Percentiles rank a stretch among this genome's conserved stretches.
Conservation (phyloP, 495 filamentous ascomycete species). For the Hyaloscypha bicolor region DNA sequence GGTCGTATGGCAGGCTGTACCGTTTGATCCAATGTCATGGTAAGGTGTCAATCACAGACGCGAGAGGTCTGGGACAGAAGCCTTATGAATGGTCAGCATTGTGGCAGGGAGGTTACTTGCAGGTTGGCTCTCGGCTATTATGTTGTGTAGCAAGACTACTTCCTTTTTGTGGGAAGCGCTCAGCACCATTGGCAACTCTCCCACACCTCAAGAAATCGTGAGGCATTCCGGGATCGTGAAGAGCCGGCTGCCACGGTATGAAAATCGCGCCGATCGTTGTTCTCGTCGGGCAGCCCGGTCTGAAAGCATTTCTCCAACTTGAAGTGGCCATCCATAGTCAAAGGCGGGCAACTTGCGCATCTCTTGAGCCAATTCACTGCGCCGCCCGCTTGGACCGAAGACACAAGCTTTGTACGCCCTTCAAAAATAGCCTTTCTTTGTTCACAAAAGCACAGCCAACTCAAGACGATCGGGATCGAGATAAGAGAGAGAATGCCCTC, state of each 20-base stretch:
- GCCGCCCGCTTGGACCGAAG: neutral
- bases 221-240: neutral
- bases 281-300: neutral
- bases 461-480: neutral
- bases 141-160: neutral
- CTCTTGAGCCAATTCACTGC: neutral
- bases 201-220: neutral
- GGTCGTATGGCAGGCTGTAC: neutral
- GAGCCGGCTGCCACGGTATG: neutral
- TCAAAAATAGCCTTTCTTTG: neutral
- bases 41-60: neutral
- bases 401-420: neutral
- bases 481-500: neutral
- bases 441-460: neutral
- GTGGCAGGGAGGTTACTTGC: neutral
- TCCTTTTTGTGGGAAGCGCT: neutral
- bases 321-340: neutral
- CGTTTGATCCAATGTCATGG: slow-evolving; percentile 1
- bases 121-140: neutral
- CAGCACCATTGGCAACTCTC: neutral
- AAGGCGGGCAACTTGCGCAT: too few species aligned
- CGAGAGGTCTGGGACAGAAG: neutral
- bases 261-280: neutral
- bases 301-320: neutral
- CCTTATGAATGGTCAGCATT: too few species aligned